These are phyloP conservation scores for Cordyceps fumosorosea DNA, from an alignment of 2,329 filamentous ascomycete species.

Conservation along the genomic window DNA sequence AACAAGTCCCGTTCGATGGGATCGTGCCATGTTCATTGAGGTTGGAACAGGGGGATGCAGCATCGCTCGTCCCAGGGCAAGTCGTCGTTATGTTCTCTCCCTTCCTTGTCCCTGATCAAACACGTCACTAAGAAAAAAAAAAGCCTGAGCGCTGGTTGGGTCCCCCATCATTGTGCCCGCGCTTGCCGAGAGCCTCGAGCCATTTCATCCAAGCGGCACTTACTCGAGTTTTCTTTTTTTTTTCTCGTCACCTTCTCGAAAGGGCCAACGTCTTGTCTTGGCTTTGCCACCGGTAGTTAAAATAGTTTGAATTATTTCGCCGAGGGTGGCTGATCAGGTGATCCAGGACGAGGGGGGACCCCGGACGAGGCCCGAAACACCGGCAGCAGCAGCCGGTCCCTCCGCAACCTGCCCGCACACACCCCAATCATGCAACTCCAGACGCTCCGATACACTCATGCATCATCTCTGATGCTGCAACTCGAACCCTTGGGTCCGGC, in stretches of 20 bases:
- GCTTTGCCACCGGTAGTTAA: background rate
- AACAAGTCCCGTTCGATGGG: background rate
- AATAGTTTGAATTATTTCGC: background rate
- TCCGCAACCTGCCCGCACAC: background rate
- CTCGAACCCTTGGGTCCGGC: background rate
- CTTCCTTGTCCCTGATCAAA: background rate
- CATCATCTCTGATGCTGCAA: background rate
- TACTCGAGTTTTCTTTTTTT: no score
- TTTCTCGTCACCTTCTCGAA: no score
- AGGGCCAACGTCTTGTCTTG: no score
- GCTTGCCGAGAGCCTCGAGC: no score
- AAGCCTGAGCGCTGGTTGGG: background rate
- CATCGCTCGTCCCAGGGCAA: background rate
- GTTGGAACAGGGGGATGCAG: background rate
- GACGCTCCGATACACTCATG: background rate
- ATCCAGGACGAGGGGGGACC: background rate
- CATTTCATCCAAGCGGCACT: no score
- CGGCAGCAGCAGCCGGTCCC: background rate
- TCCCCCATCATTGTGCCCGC: background rate
- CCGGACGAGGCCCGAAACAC: background rate
- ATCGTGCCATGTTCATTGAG: background rate
- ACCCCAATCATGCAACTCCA: background rate
- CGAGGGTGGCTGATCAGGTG: background rate
- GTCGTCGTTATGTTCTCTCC: background rate
- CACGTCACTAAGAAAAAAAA: background rate